These are phyloP conservation scores for Candida sithepensis DNA, from an alignment of 805 yeast genomes.

Conservation along the genomic window DNA sequence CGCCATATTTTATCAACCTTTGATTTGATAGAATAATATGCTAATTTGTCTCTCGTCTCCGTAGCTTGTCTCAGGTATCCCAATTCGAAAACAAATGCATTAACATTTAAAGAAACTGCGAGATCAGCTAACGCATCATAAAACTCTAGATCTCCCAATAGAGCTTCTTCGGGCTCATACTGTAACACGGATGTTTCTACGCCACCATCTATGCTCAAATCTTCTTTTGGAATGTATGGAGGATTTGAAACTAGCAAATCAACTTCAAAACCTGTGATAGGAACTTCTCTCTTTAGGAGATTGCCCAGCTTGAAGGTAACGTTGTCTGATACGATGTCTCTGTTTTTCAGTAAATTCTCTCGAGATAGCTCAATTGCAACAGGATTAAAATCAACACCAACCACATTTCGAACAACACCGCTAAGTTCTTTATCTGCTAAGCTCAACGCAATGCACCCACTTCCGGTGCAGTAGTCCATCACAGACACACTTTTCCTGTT, in stretches of 20 bases:
- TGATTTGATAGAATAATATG: not conserved
- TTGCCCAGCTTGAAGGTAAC: constrained; percentile 21
- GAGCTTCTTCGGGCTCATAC: constrained; percentile 76
- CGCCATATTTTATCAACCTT: constrained; percentile 8
- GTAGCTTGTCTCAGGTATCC: constrained; percentile 60
- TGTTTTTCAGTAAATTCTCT: constrained; percentile 35
- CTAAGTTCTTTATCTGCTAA: constrained; percentile 39
- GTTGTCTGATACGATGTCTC: not conserved
- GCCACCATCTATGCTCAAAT: constrained; percentile 38
- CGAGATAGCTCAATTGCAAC: constrained; percentile 50
- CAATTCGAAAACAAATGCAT: constrained; percentile 72
- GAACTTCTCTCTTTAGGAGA: constrained; percentile 10
- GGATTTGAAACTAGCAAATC: constrained; percentile 82
- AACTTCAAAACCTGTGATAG: constrained; percentile 9
- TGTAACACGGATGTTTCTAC: constrained; percentile 61
- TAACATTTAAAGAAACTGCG: constrained; percentile 37
- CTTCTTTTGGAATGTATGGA: constrained; percentile 66
- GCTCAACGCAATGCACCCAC: constrained; percentile 78
- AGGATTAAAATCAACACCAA: constrained; percentile 55
- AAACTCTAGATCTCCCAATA: constrained; percentile 75
- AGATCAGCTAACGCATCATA: constrained; percentile 52
- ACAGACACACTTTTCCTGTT: constrained; percentile 20
- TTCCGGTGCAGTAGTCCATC: constrained; percentile 79
- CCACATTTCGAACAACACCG: constrained; percentile 15
- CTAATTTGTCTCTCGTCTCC: constrained; percentile 7